Base-by-base conservation (phyloP, 805 yeast genomes). In the Wickerhamiella dianesei region DNA sequence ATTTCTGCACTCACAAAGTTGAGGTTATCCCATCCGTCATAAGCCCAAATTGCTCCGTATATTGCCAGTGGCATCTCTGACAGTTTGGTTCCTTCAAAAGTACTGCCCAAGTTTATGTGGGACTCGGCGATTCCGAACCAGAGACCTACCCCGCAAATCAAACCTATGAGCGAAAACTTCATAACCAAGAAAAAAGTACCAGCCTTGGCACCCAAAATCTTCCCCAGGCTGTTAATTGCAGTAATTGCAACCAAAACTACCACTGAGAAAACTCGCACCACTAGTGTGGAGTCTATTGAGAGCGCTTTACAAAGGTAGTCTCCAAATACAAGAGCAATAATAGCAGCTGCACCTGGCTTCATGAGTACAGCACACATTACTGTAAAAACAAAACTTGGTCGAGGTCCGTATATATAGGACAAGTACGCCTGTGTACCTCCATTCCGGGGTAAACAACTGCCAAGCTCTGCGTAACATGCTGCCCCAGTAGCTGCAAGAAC, bases 1-100 rank as follows among this genome's bases (percentile, higher is more conserved):
- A 67, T 64, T 43, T 67, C 71, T 2, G 68, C 71, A 2, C 67
- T 57, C 29, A 67, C 64, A 48, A 61, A 67, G 53, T 67, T 67
- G 48, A 65, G 59, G 50, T 67, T 67, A 47, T 67, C 72, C 72
- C 72, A 67, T 25, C 72, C 72, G 44, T 67, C 72, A 44, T 63
- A 67, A 2, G 71, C 71, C 71, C 71, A 67, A 1, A 68, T 53
- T 1, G 67, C 71, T 1, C 69, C 69, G 48, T 64, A 67, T 4
- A 67, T 50, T 0, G 71, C 71, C 4, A 61, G 53, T 1, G 69
- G 65, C 36, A 59, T 55, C 29, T 57, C 56, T 14, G 64, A 60
- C 2, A 64, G 41, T 61, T 56, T 37, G 53, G 62, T 66, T 58
- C 61, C 50, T 57, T 65, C 13, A 68, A 71, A 18, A 61, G 58